Conservation (phyloP, 768 basidiomycete genomes). For the Clitopilus hobsonii region DNA sequence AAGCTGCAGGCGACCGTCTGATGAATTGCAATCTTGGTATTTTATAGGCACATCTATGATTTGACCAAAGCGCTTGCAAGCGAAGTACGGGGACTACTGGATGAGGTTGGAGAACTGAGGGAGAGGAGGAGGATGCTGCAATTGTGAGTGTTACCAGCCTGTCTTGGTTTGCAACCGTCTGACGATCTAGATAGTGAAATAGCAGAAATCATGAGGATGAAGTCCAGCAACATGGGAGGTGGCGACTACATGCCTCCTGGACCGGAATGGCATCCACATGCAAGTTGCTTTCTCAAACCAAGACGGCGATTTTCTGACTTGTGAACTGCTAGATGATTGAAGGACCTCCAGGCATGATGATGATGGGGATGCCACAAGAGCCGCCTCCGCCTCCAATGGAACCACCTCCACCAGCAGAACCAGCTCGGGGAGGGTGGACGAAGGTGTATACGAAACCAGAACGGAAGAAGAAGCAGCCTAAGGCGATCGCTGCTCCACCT, state of each 20-base stretch:
- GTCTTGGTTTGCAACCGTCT: conserved; percentile 1
- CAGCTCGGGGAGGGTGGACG: conserved; percentile 66
- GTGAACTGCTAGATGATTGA: conserved; percentile 22
- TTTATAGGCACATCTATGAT: conserved; percentile 63
- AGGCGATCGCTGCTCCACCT: conserved; percentile 32
- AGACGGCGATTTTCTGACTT: too few relatives aligned
- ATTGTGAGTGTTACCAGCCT: conserved; percentile 49
- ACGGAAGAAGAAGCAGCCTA: conserved; percentile 43
- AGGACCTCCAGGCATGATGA: conserved; percentile 17
- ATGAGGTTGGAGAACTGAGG: conserved; percentile 76
- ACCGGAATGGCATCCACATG: conserved; percentile 68
- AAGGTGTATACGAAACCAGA: conserved; percentile 62
- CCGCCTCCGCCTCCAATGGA: conserved; percentile 44
- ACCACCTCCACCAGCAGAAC: conserved; percentile 35
- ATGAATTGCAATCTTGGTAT: not conserved
- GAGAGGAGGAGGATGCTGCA: conserved; percentile 73
- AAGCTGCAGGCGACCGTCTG: not conserved
- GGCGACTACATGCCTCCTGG: conserved; percentile 80
- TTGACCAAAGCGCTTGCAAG: conserved; percentile 79
- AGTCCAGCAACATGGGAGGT: conserved; percentile 76
- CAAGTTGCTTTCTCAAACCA: conserved; percentile 29
- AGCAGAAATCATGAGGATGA: conserved; percentile 76
- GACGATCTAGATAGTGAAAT: conserved; percentile 58
- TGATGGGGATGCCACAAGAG: conserved; percentile 10
- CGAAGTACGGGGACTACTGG: conserved; percentile 75